Evolutionary conservation across 1,284 basidiomycete species (phyloP).

Genomic region (Trametes sp.): DNA sequence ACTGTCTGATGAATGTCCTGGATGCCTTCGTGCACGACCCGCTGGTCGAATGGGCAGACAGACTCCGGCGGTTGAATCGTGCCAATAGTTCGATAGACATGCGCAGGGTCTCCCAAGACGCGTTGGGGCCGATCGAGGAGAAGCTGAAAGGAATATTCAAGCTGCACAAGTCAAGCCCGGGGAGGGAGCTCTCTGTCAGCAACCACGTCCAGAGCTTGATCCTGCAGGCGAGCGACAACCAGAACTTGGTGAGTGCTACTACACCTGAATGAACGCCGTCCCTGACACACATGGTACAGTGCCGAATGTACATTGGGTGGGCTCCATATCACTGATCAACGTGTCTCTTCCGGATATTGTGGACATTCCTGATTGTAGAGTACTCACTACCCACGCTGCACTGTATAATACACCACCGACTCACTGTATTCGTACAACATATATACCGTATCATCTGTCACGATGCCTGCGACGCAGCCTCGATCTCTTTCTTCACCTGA

Average conservation of each 20-base stretch:
- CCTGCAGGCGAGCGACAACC: conserved; percentile 79
- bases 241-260: conserved; percentile 76
- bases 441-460: background rate
- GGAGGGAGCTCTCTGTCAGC: conserved; percentile 78
- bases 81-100: conserved; percentile 61
- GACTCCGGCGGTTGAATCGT: conserved; percentile 42
- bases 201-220: conserved; percentile 92
- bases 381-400: background rate
- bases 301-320: conserved; percentile 89
- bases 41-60: conserved; percentile 91
- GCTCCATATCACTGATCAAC: conserved; percentile 81
- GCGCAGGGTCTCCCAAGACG: conserved; percentile 71
- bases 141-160: conserved; percentile 84
- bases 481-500: conserved; percentile 61
- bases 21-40: conserved; percentile 99
- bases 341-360: background rate
- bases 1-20: conserved; percentile 94
- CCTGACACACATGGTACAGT: conserved; percentile 46
- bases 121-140: conserved; percentile 81
- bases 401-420: conserved; percentile 28
- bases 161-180: conserved; percentile 61
- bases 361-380: background rate
- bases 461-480: conserved; percentile 26
- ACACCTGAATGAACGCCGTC: too few relatives aligned
- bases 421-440: conserved; percentile 28